These are phyloP conservation scores for Backusella australiensis DNA, from an alignment of 192 early-diverging fungal genomes.

Conservation along the genomic window DNA sequence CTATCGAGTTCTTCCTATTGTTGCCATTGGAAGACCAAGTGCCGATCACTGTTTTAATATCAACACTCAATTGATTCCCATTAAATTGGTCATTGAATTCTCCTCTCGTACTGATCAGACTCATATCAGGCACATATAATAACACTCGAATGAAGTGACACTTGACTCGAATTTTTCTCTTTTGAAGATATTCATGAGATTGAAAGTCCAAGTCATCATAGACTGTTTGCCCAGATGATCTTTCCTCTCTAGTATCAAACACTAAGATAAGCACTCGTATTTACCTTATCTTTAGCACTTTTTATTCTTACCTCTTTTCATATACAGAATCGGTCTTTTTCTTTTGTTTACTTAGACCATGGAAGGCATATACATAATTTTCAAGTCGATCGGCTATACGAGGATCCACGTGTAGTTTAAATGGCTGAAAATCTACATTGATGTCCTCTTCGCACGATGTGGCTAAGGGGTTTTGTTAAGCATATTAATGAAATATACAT, in stretches of 20 bases:
- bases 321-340: neutral
- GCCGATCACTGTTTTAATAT: constrained; percentile 19
- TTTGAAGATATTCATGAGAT: neutral
- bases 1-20: neutral
- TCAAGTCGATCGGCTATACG: constrained; percentile 45
- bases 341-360: constrained; percentile 10
- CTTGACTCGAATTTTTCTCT: neutral
- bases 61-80: constrained; percentile 24
- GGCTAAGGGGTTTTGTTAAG: neutral
- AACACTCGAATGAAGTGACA: constrained; percentile 24
- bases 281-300: neutral
- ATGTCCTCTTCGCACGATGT: constrained; percentile 33
- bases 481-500: no score
- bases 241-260: neutral
- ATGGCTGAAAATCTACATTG: constrained; percentile 44
- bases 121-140: constrained; percentile 36
- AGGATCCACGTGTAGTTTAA: constrained; percentile 46
- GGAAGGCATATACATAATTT: constrained; percentile 36
- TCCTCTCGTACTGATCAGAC: constrained; percentile 15
- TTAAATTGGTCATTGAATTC: constrained; percentile 23
- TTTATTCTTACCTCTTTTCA: neutral
- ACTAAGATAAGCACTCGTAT: neutral
- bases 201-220: constrained; percentile 7
- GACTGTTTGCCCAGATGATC: neutral
- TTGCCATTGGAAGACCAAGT: constrained; percentile 7